These are phyloP conservation scores for Yamadazyma takamatsuzukensis DNA, from an alignment of 805 yeast species.

Conservation along the genomic window DNA sequence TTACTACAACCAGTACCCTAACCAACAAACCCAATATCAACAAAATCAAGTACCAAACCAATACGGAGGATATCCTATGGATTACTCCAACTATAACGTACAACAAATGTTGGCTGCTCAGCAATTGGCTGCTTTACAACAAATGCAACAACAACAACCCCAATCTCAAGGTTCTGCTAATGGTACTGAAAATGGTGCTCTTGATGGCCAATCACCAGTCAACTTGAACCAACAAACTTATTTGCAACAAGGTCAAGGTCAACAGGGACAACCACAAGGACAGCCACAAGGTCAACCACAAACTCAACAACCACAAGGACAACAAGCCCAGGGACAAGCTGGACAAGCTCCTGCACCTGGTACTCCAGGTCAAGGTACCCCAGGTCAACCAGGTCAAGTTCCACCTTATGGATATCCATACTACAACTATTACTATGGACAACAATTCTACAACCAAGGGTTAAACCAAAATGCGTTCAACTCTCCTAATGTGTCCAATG, in stretches of 20 bases:
- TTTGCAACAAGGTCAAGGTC: conserved; percentile 17
- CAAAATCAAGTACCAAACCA: conserved; percentile 39
- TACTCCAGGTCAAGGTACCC: conserved; percentile 11
- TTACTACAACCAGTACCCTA: conserved; percentile 28
- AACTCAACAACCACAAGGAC: conserved; percentile 1
- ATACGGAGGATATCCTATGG: conserved; percentile 43
- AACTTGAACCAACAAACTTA: conserved; percentile 20
- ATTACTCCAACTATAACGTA: conserved; percentile 37
- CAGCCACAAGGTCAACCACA: conserved; percentile 12
- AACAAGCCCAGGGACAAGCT: conserved; percentile 16
- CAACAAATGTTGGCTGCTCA: conserved; percentile 30
- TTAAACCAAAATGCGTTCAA: conserved; percentile 12
- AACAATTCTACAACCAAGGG: conserved; percentile 31
- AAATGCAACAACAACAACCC: conserved; percentile 8
- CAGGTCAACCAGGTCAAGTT: conserved; percentile 14
- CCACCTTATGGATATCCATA: conserved; percentile 40
- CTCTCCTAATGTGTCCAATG: conserved; percentile 8
- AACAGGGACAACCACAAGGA: conserved; percentile 17
- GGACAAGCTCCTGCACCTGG: conserved; percentile 7
- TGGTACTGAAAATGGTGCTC: conserved; percentile 10
- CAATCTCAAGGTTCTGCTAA: conserved; percentile 10
- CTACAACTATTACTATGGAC: conserved; percentile 39
- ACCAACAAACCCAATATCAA: conserved; percentile 40
- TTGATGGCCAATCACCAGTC: conserved; percentile 27
- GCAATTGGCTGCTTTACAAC: conserved; percentile 13